Percentiles rank a stretch among this genome's conserved stretches.
These are phyloP conservation scores for Ceratocystis harringtonii DNA, from an alignment of 2,329 filamentous ascomycete species.

Conservation along the genomic window DNA sequence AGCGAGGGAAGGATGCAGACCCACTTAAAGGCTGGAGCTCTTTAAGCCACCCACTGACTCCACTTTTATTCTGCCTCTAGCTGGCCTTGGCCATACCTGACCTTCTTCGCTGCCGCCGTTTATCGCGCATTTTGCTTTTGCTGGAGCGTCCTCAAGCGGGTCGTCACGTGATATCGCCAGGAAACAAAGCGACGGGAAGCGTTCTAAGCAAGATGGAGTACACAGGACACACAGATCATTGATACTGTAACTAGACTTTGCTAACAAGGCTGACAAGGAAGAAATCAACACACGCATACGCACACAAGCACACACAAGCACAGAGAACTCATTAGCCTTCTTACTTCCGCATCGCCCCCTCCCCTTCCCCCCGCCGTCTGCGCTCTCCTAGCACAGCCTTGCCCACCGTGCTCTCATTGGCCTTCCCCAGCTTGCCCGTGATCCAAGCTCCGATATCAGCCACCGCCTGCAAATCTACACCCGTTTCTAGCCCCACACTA, in stretches of 20 bases:
- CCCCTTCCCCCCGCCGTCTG: slow-evolving; percentile 6
- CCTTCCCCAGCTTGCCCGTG: slow-evolving; percentile 43
- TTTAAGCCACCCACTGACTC: background rate
- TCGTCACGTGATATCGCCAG: no score
- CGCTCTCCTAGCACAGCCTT: slow-evolving; percentile 44
- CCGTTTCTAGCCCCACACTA: slow-evolving; percentile 58
- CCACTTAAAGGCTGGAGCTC: slow-evolving; percentile 6
- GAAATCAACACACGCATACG: background rate
- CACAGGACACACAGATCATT: no score
- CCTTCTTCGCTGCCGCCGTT: background rate
- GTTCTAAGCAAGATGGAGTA: no score
- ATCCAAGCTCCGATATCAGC: slow-evolving; percentile 61
- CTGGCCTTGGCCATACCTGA: background rate
- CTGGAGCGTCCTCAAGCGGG: background rate
- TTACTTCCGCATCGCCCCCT: background rate
- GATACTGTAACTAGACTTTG: no score
- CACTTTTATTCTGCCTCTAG: background rate
- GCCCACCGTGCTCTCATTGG: slow-evolving; percentile 52
- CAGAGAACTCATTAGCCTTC: background rate
- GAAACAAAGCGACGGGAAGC: no score
- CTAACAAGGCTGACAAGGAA: no score
- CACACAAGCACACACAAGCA: background rate
- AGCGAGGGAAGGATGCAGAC: background rate
- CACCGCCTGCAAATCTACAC: slow-evolving; percentile 52
- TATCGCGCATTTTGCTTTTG: slow-evolving; percentile 17